Evolutionary conservation across 768 basidiomycete species (phyloP).

Genomic region (Suillus alpinus): DNA sequence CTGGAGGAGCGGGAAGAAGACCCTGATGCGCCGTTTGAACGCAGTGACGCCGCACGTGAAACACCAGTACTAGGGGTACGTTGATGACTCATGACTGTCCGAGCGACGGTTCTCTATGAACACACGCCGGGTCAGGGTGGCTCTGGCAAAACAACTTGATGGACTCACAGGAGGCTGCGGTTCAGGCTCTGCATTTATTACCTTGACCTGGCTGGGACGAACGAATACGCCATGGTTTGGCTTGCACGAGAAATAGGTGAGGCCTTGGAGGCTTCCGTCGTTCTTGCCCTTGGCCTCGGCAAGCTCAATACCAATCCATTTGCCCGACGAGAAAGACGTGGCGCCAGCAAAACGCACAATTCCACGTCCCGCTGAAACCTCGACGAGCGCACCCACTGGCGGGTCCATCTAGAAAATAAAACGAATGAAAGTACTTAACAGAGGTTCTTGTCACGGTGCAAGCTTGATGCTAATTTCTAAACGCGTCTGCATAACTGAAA

Average conservation of each 20-base stretch:
- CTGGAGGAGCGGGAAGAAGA: constrained; percentile 64
- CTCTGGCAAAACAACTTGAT: not conserved
- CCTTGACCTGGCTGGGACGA: constrained; percentile 77
- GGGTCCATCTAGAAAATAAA: constrained; percentile 31
- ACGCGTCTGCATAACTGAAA: not conserved
- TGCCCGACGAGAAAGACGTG: constrained; percentile 82
- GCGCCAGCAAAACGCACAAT: constrained; percentile 82
- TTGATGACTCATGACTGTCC: constrained; percentile 50
- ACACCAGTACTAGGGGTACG: constrained; percentile 53
- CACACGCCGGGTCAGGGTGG: not conserved
- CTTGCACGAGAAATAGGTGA: constrained; percentile 79
- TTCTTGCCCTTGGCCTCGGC: constrained; percentile 88
- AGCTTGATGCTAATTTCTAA: not conserved
- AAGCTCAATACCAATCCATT: constrained; percentile 95
- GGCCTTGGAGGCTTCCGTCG: constrained; percentile 82
- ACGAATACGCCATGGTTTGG: constrained; percentile 85
- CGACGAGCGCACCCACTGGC: constrained; percentile 71
- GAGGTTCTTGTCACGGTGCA: not conserved
- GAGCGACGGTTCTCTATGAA: constrained; percentile 25
- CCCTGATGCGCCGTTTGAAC: constrained; percentile 36
- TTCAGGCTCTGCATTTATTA: constrained; percentile 39
- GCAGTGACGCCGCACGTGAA: constrained; percentile 38
- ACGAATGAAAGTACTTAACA: not conserved
- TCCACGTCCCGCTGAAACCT: constrained; percentile 78
- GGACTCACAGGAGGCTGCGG: constrained; percentile 21